These are phyloP conservation scores for Wickerhamomyces tratensis DNA, from an alignment of 805 yeast species.

Conservation along the genomic window DNA sequence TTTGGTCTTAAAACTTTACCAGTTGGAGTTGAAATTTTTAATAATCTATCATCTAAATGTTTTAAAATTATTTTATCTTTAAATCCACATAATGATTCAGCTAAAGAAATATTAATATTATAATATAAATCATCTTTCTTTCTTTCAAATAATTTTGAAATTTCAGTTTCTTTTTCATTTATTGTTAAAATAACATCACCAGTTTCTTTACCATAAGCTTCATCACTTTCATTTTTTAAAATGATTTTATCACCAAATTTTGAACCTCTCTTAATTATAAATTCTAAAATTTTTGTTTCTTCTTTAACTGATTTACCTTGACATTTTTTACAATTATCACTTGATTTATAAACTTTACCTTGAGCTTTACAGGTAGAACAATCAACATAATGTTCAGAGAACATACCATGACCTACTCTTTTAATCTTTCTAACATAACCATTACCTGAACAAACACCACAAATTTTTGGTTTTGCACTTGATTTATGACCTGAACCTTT, in stretches of 20 bases:
- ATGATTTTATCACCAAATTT: constrained; percentile 50
- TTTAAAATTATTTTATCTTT: constrained; percentile 46
- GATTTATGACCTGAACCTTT: constrained; percentile 67
- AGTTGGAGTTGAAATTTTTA: constrained; percentile 52
- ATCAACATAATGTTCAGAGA: constrained; percentile 46
- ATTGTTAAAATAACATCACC: constrained; percentile 72
- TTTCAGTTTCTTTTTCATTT: constrained; percentile 27
- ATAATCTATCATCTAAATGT: constrained; percentile 73
- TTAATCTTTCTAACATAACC: constrained; percentile 54
- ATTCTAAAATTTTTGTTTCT: constrained; percentile 66
- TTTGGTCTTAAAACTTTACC: constrained; percentile 82
- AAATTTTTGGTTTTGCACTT: constrained; percentile 42
- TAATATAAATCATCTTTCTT: constrained; percentile 58
- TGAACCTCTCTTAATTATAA: constrained; percentile 68
- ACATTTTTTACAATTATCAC: constrained; percentile 75
- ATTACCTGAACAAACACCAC: constrained; percentile 63
- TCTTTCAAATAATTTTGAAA: constrained; percentile 38
- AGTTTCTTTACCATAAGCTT: constrained; percentile 58
- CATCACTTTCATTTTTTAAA: constrained; percentile 66
- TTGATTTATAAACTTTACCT: constrained; percentile 49
- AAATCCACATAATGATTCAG: constrained; percentile 84
- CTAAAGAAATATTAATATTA: constrained; percentile 49
- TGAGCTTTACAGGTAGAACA: constrained; percentile 67
- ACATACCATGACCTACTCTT: constrained; percentile 67
- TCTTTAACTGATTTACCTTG: constrained; percentile 50